These are phyloP conservation scores for Zoysia japonica DNA, from an alignment of 176 grass and related monocot species.

Conservation along the genomic window DNA sequence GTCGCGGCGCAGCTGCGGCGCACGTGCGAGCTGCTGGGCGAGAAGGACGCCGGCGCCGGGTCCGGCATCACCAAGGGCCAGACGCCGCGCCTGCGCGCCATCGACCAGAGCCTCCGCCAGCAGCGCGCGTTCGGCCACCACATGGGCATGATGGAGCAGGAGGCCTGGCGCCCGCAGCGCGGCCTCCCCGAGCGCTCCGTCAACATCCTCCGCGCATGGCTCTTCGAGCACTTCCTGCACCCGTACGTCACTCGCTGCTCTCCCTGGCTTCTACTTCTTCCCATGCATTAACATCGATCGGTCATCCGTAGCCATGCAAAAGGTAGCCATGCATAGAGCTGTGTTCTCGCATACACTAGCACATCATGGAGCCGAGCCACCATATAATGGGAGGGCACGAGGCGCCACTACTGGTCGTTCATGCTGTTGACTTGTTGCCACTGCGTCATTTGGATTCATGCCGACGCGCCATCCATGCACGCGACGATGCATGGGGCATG, in stretches of 20 bases:
- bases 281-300: too few species aligned
- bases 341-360: too few species aligned
- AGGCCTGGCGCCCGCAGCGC: constrained; percentile 93
- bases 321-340: too few species aligned
- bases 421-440: too few species aligned
- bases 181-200: constrained; percentile 95
- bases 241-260: constrained; percentile 54
- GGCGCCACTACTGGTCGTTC: too few species aligned
- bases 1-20: constrained; percentile 66
- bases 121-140: constrained; percentile 91
- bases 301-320: too few species aligned
- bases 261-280: not conserved
- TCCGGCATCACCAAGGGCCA: constrained; percentile 92
- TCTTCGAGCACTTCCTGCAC: constrained; percentile 99
- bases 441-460: too few species aligned
- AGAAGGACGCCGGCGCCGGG: constrained; percentile 79
- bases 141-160: constrained; percentile 99
- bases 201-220: constrained; percentile 75
- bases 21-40: constrained; percentile 78
- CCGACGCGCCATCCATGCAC: too few species aligned
- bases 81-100: constrained; percentile 79
- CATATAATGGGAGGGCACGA: too few species aligned
- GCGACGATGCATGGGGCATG: too few species aligned
- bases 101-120: constrained; percentile 91
- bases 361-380: too few species aligned